Percentiles rank a stretch among this genome's conserved stretches.
phyloP scores from a whole-genome alignment of 441 rosid genomes.

The Jatropha multifida region DNA sequence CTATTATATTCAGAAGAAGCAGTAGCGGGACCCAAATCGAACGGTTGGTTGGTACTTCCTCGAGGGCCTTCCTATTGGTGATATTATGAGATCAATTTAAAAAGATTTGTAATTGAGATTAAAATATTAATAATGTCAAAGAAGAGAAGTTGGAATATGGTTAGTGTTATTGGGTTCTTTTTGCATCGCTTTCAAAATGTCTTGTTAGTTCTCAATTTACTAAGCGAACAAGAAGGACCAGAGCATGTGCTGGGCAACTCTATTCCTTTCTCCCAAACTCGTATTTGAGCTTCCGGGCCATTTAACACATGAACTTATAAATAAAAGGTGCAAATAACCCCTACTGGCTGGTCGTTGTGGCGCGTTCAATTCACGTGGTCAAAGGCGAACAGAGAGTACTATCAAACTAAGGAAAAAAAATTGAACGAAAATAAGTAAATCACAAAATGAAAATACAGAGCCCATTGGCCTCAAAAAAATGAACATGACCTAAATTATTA shows the following conservation, averaged over 20 bases:
- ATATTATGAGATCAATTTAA: background rate
- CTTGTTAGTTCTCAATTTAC: background rate
- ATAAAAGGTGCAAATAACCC: no score
- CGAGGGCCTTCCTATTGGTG: conserved; percentile 25
- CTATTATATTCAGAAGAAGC: conserved; percentile 1
- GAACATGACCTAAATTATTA: no score
- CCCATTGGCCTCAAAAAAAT: no score
- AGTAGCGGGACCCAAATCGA: conserved; percentile 48
- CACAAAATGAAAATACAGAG: no score
- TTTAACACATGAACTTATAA: no score
- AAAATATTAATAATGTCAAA: background rate
- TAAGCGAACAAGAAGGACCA: background rate
- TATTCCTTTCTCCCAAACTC: background rate
- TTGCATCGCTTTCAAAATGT: background rate
- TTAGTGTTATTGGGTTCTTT: conserved; percentile 14
- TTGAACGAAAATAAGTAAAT: no score
- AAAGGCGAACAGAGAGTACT: no score
- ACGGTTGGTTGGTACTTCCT: conserved; percentile 50
- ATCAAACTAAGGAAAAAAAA: no score
- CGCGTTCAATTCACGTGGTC: no score
- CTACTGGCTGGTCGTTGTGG: no score
- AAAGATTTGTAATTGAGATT: background rate
- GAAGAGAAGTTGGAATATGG: conserved; percentile 14
- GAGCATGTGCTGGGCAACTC: conserved; percentile 23
- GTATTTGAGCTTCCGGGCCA: no score